These are phyloP conservation scores for Botryotinia narcissicola DNA, from an alignment of 2,329 filamentous ascomycete genomes.

Conservation along the genomic window DNA sequence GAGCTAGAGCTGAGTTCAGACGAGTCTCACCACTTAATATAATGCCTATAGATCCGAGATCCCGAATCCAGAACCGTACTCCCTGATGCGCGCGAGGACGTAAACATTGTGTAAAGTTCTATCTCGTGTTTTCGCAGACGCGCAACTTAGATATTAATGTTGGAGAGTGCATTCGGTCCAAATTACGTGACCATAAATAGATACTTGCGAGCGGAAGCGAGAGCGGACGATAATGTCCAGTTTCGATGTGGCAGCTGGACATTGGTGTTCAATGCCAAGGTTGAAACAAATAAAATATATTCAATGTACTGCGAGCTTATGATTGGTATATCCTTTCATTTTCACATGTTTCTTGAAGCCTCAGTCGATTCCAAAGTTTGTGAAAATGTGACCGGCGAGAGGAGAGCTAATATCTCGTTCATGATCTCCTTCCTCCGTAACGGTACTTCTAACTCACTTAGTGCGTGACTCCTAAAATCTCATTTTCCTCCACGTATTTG, in stretches of 20 bases:
- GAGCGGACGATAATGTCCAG: background rate
- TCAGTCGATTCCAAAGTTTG: background rate
- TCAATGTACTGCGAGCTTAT: background rate
- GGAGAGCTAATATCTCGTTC: background rate
- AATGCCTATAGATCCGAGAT: slow-evolving; percentile 4
- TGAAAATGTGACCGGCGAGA: background rate
- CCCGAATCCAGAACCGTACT: background rate
- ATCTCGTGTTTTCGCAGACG: background rate
- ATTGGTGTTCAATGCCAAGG: background rate
- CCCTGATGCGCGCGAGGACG: background rate
- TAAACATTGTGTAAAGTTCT: background rate
- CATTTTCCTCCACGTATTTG: slow-evolving; percentile 40
- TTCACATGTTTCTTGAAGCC: background rate
- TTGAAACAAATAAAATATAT: background rate
- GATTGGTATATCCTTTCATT: background rate
- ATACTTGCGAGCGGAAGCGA: background rate
- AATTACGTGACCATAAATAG: background rate
- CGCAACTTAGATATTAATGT: background rate
- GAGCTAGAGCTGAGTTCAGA: slow-evolving; percentile 5
- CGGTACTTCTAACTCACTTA: background rate
- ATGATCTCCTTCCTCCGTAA: background rate
- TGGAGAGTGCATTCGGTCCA: background rate
- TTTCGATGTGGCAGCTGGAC: background rate
- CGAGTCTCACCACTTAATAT: slow-evolving; percentile 1
- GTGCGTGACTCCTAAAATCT: slow-evolving; percentile 23